Base-by-base conservation (phyloP, 2,329 filamentous ascomycete genomes). In the Xylariomycetidae sp. region DNA sequence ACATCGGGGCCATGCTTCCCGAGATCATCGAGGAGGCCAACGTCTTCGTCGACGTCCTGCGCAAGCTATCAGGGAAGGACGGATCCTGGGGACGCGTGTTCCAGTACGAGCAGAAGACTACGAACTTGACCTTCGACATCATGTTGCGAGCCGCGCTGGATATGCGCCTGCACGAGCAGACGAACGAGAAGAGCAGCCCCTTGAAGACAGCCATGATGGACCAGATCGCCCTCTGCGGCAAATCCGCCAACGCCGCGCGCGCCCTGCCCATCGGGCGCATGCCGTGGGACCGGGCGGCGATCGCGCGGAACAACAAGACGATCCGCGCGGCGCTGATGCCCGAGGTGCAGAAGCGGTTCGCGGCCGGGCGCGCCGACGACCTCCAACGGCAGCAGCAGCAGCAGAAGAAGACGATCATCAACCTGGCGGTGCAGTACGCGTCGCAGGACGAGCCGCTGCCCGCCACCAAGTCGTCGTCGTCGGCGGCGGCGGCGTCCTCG, bases 121-220 rank as follows among this genome's bases (percentile, higher is more conserved):
- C 52, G 5, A 58, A 60, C 32, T 40, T 67, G 12, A 59, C 63
- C 0, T 57, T 65, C 7, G 63, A 67, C 29, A 49, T 65, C 18
- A 67, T 64, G 28, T 47, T 47, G 12, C 50, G 57, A n/a, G 52
- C 58, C 10, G 48, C 56, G 3, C 39, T 64, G 51, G 50, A 48
- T 31, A 32, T 52, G 32, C 42, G 44, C 3, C 39, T 53, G 3
- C 42, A 49, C 20, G 50, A 53, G 19, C 49, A 53, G 30, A 34
- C 27, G 12, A 45, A 42, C 14, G 10, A 40, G 12, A 35, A 44
- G 13, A 16, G 20, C 5, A 46, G 49, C 31, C 46, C 48, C 1
- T 38, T 53, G 9, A 53, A 53, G 28, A 5, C 32, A 7, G 49
- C 45, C 4, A 7, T 53, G 8, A 24, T 50, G 24, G 36, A 48